phyloP scores from a whole-genome alignment of 768 basidiomycete genomes.

The Trametes gibbosa region DNA sequence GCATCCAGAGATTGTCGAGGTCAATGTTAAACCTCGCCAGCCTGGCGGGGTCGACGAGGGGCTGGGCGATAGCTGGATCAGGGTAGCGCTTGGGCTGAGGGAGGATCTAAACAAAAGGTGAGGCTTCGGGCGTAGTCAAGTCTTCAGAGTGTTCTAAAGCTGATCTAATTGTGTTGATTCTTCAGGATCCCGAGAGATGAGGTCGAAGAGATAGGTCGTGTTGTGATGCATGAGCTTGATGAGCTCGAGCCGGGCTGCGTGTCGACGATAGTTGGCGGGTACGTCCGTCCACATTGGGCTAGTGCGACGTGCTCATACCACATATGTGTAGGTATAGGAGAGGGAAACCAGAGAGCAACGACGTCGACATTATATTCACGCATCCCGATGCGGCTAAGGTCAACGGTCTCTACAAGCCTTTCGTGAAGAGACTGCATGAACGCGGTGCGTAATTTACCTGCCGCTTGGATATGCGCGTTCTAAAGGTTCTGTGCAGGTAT shows the following conservation, averaged over 20 bases:
- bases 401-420: constrained; percentile 58
- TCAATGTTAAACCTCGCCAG: constrained; percentile 21
- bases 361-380: constrained; percentile 88
- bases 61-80: constrained; percentile 42
- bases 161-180: neutral
- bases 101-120: constrained; percentile 53
- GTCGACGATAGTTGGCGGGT: constrained; percentile 84
- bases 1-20: constrained; percentile 26
- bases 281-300: constrained; percentile 25
- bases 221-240: constrained; percentile 67
- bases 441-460: constrained; percentile 41
- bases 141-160: neutral
- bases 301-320: neutral
- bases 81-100: constrained; percentile 56
- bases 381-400: constrained; percentile 56
- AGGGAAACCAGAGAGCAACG: constrained; percentile 78
- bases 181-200: constrained; percentile 69
- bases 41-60: constrained; percentile 24
- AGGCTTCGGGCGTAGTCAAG: constrained; percentile 11
- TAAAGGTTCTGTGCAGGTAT: constrained; percentile 43
- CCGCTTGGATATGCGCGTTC: neutral
- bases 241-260: constrained; percentile 62
- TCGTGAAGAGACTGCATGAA: constrained; percentile 56
- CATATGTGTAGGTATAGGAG: constrained; percentile 68
- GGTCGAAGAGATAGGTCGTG: constrained; percentile 70